These are phyloP conservation scores for Termitomyces bulborhizus DNA, from an alignment of 768 basidiomycete species.

Conservation along the genomic window DNA sequence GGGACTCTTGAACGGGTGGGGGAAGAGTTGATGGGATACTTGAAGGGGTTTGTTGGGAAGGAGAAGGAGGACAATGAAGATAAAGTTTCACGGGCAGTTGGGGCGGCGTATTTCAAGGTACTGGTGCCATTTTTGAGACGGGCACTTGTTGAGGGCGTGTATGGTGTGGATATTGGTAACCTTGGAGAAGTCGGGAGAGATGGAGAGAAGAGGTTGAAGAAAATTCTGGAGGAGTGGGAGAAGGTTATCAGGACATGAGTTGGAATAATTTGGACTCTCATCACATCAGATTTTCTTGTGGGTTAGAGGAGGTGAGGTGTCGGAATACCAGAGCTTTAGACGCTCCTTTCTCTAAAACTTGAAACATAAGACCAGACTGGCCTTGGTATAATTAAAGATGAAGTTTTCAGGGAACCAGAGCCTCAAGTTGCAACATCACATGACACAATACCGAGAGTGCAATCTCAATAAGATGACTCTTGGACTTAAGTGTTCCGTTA, in stretches of 20 bases:
- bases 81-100: constrained; percentile 38
- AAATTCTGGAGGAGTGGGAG: constrained; percentile 29
- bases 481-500: too few relatives aligned
- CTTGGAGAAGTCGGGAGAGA: constrained; percentile 18
- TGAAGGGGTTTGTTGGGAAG: constrained; percentile 14
- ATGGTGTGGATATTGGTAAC: constrained; percentile 31
- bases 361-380: too few relatives aligned
- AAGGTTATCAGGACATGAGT: constrained; percentile 6
- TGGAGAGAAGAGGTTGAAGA: constrained; percentile 16
- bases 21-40: constrained; percentile 40
- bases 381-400: too few relatives aligned
- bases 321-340: not conserved
- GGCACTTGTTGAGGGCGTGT: constrained; percentile 73
- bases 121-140: constrained; percentile 67
- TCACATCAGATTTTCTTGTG: not conserved
- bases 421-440: too few relatives aligned
- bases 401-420: too few relatives aligned
- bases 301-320: too few relatives aligned
- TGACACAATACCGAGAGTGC: too few relatives aligned
- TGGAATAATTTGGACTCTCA: not conserved
- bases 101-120: constrained; percentile 51
- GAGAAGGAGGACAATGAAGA: constrained; percentile 16
- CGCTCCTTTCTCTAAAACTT: too few relatives aligned
- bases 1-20: constrained; percentile 40
- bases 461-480: too few relatives aligned